Evolutionary conservation across 2,329 filamentous ascomycete species (phyloP).

Genomic region (Cladophialophora immunda): DNA sequence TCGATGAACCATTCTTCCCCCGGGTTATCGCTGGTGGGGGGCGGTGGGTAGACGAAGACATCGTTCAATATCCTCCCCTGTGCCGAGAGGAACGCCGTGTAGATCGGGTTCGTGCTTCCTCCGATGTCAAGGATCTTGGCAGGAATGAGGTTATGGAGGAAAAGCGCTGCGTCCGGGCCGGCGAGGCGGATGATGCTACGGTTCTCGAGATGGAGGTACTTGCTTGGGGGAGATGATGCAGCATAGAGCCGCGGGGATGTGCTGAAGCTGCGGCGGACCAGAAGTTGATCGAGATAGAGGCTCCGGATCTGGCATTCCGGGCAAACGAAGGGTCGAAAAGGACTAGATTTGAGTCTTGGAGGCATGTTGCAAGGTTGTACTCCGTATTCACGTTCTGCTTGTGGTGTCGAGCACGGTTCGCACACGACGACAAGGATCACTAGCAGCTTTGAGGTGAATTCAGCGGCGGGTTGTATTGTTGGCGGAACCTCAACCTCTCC

Average conservation of each 20-base stretch:
- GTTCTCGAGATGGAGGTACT: constrained; percentile 64
- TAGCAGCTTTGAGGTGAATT: no score
- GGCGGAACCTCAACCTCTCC: no score
- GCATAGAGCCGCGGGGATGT: constrained; percentile 19
- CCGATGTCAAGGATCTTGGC: constrained; percentile 62
- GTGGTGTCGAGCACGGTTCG: neutral
- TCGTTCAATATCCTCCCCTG: constrained; percentile 86
- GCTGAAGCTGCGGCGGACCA: constrained; percentile 23
- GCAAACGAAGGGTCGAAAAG: constrained; percentile 26
- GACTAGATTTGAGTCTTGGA: constrained; percentile 1
- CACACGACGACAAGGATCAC: neutral
- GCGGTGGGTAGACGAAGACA: constrained; percentile 81
- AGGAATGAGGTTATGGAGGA: constrained; percentile 88
- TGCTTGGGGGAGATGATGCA: constrained; percentile 15
- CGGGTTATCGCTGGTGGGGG: constrained; percentile 39
- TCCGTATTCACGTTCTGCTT: neutral
- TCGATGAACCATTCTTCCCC: constrained; percentile 76
- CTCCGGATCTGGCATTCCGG: constrained; percentile 16
- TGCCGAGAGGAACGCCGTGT: constrained; percentile 86
- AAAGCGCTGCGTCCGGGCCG: constrained; percentile 81
- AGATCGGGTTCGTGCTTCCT: constrained; percentile 60
- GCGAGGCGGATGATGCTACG: constrained; percentile 81
- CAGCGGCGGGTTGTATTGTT: no score
- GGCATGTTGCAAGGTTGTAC: constrained; percentile 18
- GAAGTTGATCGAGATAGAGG: neutral